phyloP scores from a whole-genome alignment of 2,329 filamentous ascomycete genomes.

The Colletotrichum sp. region DNA sequence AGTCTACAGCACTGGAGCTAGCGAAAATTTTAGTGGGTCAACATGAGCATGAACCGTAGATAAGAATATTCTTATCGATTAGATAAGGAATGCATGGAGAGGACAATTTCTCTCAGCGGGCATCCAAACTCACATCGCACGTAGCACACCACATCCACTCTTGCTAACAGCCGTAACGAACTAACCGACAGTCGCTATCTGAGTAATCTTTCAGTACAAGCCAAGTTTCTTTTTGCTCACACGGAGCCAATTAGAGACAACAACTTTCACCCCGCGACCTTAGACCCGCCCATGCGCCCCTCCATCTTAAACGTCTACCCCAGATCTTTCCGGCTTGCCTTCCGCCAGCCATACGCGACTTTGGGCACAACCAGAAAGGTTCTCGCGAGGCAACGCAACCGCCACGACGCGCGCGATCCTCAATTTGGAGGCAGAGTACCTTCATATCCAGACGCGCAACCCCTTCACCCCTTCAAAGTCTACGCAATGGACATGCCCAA shows the following conservation, averaged over 20 bases:
- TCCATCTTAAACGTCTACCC: not conserved
- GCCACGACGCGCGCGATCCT: not conserved
- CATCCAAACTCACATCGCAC: not conserved
- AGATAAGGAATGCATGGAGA: not conserved
- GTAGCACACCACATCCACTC: not conserved
- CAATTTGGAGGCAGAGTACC: not conserved
- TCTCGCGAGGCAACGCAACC: not conserved
- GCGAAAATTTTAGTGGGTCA: slow-evolving; percentile 22
- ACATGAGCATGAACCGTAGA: not conserved
- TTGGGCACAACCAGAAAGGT: not conserved
- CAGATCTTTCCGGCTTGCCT: not conserved
- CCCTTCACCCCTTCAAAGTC: not conserved
- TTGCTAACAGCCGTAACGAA: not conserved
- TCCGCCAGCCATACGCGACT: not conserved
- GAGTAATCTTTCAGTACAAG: not conserved
- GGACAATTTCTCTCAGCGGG: not conserved
- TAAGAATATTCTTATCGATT: not conserved
- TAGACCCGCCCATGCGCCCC: not conserved
- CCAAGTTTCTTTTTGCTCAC: not conserved
- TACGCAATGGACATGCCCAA: not conserved
- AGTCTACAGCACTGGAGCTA: not conserved
- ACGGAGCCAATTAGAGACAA: not conserved
- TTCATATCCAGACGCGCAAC: not conserved
- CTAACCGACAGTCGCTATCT: not conserved
- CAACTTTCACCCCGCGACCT: not conserved